Conservation (phyloP, 768 basidiomycete species). For the Obba rivulosa region DNA sequence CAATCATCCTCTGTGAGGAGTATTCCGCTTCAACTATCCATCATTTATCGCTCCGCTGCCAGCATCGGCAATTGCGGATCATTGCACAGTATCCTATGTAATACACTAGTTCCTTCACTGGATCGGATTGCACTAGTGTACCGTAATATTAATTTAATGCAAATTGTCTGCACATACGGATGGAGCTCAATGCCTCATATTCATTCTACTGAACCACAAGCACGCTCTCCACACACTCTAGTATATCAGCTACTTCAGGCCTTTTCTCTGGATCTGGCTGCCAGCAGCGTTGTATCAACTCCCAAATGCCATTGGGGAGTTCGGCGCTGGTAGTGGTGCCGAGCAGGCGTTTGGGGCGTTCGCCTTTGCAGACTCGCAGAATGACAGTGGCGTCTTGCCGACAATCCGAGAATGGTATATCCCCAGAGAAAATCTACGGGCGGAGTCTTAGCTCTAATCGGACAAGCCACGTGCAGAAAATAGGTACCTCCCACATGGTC, state of each 20-base stretch:
- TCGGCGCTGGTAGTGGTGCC: not conserved
- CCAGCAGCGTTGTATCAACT: not conserved
- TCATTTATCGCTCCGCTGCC: too few species aligned
- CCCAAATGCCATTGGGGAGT: constrained; percentile 1
- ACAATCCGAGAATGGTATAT: not conserved
- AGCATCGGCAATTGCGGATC: too few species aligned
- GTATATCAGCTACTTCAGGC: not conserved
- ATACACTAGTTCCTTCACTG: too few species aligned
- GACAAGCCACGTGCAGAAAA: not conserved
- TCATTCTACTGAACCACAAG: too few species aligned
- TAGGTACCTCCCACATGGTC: constrained; percentile 4
- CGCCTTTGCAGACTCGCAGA: not conserved
- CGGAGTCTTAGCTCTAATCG: not conserved
- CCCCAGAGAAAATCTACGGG: constrained; percentile 1
- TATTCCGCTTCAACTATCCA: too few species aligned
- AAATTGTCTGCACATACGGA: too few species aligned
- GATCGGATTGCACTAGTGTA: too few species aligned
- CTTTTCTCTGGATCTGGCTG: not conserved
- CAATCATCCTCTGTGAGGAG: too few species aligned
- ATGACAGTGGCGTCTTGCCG: not conserved
- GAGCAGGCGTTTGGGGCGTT: not conserved
- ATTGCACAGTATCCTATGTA: too few species aligned
- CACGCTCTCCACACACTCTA: too few species aligned
- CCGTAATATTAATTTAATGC: too few species aligned
- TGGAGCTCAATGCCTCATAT: too few species aligned